phyloP scores from a whole-genome alignment of 306 rosid species.

The Crotalaria pallida region DNA sequence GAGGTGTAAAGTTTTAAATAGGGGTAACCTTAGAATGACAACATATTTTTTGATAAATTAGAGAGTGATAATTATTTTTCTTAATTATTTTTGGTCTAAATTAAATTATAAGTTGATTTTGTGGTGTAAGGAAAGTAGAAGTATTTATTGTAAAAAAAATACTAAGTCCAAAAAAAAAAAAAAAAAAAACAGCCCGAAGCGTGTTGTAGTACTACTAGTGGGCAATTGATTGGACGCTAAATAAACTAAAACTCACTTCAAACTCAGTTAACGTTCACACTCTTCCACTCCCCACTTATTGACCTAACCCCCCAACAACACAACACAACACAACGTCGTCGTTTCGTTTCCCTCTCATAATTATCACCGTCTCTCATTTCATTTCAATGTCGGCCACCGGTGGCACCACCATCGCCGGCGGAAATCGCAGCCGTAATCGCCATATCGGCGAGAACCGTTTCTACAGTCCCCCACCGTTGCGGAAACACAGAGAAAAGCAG shows the following conservation, averaged over 20 bases:
- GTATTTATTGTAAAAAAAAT: too few species aligned
- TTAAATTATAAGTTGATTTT: too few species aligned
- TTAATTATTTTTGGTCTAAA: too few species aligned
- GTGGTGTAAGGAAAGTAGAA: too few species aligned
- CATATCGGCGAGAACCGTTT: slow-evolving; percentile 63
- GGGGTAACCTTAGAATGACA: too few species aligned
- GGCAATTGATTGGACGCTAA: slow-evolving; percentile 13
- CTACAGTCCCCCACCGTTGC: slow-evolving; percentile 77
- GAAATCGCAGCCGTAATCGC: slow-evolving; percentile 39
- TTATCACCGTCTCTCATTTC: slow-evolving; percentile 7
- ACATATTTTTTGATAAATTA: too few species aligned
- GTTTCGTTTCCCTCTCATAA: slow-evolving; percentile 10
- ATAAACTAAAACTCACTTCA: slow-evolving; percentile 8
- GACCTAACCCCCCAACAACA: slow-evolving; percentile 24
- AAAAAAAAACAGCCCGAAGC: too few species aligned
- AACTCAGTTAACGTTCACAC: slow-evolving; percentile 5
- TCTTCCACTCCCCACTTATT: background rate
- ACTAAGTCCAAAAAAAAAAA: too few species aligned
- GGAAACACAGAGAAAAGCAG: slow-evolving; percentile 53
- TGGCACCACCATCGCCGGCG: slow-evolving; percentile 58
- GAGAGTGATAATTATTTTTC: too few species aligned
- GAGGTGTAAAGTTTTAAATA: too few species aligned
- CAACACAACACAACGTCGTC: too few species aligned
- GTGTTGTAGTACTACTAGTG: too few species aligned
- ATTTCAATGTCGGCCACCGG: slow-evolving; percentile 63